phyloP scores from a whole-genome alignment of 2,329 filamentous ascomycete genomes.

The Colletotrichum sp. region DNA sequence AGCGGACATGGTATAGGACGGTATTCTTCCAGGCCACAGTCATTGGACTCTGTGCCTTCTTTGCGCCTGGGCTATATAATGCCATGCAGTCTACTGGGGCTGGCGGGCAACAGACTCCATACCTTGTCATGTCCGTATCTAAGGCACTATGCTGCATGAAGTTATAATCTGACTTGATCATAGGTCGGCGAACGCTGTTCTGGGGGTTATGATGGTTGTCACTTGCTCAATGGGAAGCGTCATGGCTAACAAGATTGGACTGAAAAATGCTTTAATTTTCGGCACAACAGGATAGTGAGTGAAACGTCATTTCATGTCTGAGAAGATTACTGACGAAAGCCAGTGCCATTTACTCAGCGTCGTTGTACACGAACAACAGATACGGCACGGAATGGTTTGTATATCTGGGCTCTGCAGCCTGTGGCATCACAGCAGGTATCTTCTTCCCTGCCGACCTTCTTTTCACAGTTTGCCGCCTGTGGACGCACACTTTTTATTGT shows the following conservation, averaged over 20 bases:
- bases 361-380: slow-evolving; percentile 38
- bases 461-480: background rate
- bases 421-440: slow-evolving; percentile 25
- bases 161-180: accelerated
- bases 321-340: background rate
- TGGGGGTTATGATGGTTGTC: slow-evolving; percentile 4
- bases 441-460: background rate
- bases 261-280: slow-evolving; percentile 4
- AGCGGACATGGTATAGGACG: slow-evolving; percentile 25
- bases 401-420: slow-evolving; percentile 28
- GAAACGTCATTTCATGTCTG: accelerated
- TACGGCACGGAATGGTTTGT: slow-evolving; percentile 26
- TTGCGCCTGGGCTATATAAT: slow-evolving; percentile 33
- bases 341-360: slow-evolving; percentile 34
- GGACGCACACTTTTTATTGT: accelerated
- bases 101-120: slow-evolving; percentile 32
- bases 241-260: background rate
- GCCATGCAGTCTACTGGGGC: slow-evolving; percentile 34
- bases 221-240: slow-evolving; percentile 4
- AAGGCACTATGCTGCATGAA: accelerated
- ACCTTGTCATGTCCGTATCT: slow-evolving; percentile 29
- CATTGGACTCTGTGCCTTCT: slow-evolving; percentile 28
- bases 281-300: slow-evolving; percentile 8
- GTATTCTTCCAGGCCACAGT: slow-evolving; percentile 33
- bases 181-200: background rate